Base-by-base conservation (phyloP, 768 basidiomycete genomes). In the Cystofilobasidium ferigula region DNA sequence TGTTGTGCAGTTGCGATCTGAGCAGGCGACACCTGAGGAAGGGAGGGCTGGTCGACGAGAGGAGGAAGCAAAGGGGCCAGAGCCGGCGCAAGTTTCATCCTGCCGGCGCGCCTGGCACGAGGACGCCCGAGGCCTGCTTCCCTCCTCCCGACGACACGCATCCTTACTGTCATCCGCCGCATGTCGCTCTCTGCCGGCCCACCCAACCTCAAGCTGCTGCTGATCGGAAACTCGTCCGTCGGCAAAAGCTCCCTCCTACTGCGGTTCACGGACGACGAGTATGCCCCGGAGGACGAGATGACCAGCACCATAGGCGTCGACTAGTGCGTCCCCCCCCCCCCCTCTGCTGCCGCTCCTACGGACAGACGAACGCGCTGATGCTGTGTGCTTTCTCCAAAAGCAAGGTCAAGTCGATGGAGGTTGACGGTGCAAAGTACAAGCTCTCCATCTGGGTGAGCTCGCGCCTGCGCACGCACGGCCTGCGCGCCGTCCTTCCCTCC, bases 251-350 rank as follows among this genome's bases (percentile, higher is more conserved):
- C 89, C 71, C 79, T 98, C 18, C 76, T 98, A 4, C 79, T 98
- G 12, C 83, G 94, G n/a, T 98, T 97, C 79, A 92, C 92, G 2
- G 93, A 97, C 74, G 88, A 94, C 77, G 88, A 89, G 71, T 97
- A 92, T 86, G 78, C 97, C 24, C 85, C 88, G 9, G 87, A 89
- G 74, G 91, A 93, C 73, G 90, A 92, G 76, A 84, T 85, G 56
- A 88, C 84, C 69, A 86, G 88, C 34, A 89, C 87, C 12, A 68
- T 68, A n/a, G 59, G 56, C 18, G 61, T 68, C 30, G 61, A 68
- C 57, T 68, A 56, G 61, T 68, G 18, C 34, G 59, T 61, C 30
- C 4, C 22, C 18, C 1, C 36, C 3, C n/a, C 20, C 2, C 10
- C 20, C 20, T 20, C 40, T 42, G 40, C 40, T 42, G n/a, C 40